phyloP scores from a whole-genome alignment of 768 basidiomycete species.

The Boletus speciosus region DNA sequence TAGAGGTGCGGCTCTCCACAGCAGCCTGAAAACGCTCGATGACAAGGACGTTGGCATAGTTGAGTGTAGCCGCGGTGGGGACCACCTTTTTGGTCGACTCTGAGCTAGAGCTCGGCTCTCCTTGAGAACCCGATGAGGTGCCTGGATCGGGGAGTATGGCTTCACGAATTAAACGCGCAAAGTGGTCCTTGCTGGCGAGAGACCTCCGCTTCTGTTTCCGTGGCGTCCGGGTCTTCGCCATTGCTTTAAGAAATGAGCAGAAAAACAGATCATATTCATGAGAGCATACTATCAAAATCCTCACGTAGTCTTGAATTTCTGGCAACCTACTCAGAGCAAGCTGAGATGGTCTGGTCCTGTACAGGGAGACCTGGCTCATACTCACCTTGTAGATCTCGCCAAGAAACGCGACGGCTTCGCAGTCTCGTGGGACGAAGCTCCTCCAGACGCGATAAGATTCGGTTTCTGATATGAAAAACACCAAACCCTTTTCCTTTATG shows the following conservation, averaged over 20 bases:
- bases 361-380: not conserved
- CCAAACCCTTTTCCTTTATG: not conserved
- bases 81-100: slow-evolving; percentile 1
- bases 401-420: not conserved
- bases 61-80: slow-evolving; percentile 6
- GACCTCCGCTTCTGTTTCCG: slow-evolving; percentile 26
- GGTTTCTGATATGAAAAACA: not conserved
- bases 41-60: slow-evolving; percentile 25
- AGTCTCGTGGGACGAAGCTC: slow-evolving; percentile 29
- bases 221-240: slow-evolving; percentile 15
- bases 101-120: slow-evolving; percentile 1
- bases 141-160: slow-evolving; percentile 3
- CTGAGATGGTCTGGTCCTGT: not conserved
- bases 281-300: slow-evolving; percentile 2
- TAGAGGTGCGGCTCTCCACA: slow-evolving; percentile 25
- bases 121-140: not conserved
- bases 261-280: not conserved
- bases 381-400: slow-evolving; percentile 4
- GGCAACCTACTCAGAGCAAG: not conserved
- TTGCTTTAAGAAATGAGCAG: slow-evolving; percentile 3
- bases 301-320: not conserved
- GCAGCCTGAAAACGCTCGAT: slow-evolving; percentile 29
- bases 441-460: slow-evolving; percentile 10
- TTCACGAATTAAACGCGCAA: slow-evolving; percentile 24
- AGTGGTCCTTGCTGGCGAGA: slow-evolving; percentile 21